Base-by-base conservation (phyloP, 345 rosid genomes). In the Melaleuca alternifolia region DNA sequence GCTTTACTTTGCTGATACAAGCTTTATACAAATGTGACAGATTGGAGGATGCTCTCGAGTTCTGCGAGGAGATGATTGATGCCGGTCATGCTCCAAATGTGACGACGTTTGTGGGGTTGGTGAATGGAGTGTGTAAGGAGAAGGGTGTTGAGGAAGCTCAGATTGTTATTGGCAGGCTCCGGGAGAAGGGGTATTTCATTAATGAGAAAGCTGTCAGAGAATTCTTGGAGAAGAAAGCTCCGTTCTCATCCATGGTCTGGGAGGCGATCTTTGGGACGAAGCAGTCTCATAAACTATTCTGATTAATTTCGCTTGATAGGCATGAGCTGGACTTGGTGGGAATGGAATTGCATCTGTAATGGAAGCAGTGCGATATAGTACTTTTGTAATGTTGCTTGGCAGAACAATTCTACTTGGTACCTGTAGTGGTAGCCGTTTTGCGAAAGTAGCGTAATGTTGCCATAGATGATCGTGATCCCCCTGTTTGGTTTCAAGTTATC, bases 41-140 rank as follows among this genome's bases (percentile, higher is more conserved):
- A 62, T 51, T 94, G 54, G 96, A 93, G 33, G 98, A 95, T 87
- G 98, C 99, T 84, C 71, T 93, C 85, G 92, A 89, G 51, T 91
- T 91, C 50, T 92, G 91, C 54, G 46, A 87, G 50, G 96, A 96
- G 90, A 97, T 96, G 99, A 88, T 97, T 71, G 96, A 97, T n/a
- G 91, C 94, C 3, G 99, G 98, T 57, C 97, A 96, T 91, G 94
- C 97, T 88, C 99, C 96, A 4, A 96, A 94, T 56, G 89, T 94
- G 52, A 77, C 91, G 57, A 96, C 98, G 54, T 97, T 97, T 88
- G 98, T 97, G 56, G 98, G 96, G 24, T 90, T 97, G 92, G 96
- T 97, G 88, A 95, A 95, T 87, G 94, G 90, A 7, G 88, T 94
- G 51, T 96, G 99, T 83, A 92, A 89, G 85, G 93, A 89, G 85